These are phyloP conservation scores for Camelina sativa DNA, from an alignment of 345 rosid genomes.

Conservation along the genomic window DNA sequence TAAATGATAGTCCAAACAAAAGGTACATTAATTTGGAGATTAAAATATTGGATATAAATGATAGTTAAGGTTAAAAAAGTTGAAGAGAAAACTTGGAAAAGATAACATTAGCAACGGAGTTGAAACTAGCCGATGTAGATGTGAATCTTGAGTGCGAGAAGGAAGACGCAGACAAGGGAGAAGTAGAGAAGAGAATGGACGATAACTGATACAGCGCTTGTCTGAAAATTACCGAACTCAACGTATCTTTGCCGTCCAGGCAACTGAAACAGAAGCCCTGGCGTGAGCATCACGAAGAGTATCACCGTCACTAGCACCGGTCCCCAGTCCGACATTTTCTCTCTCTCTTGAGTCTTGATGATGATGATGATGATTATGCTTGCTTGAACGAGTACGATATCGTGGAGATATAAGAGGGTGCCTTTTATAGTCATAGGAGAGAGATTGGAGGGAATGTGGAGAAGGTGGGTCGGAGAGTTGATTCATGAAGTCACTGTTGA, in stretches of 20 bases:
- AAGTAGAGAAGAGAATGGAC: constrained; percentile 70
- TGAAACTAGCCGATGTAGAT: constrained; percentile 49
- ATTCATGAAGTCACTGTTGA: constrained; percentile 38
- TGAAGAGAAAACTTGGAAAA: not conserved
- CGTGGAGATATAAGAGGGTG: constrained; percentile 11
- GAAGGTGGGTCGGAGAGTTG: constrained; percentile 42
- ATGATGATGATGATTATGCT: constrained; percentile 26
- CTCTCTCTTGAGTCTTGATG: not conserved
- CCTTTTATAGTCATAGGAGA: constrained; percentile 23
- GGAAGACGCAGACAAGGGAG: constrained; percentile 61
- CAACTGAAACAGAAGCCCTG: constrained; percentile 77
- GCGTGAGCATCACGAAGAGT: constrained; percentile 67
- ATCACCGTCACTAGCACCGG: constrained; percentile 70
- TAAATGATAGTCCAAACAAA: too few relatives aligned
- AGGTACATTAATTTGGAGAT: not conserved
- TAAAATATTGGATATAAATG: not conserved
- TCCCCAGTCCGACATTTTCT: constrained; percentile 82
- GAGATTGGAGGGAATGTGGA: constrained; percentile 15
- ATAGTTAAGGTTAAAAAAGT: not conserved
- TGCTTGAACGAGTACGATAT: constrained; percentile 20
- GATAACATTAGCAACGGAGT: not conserved
- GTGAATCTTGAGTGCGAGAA: constrained; percentile 64
- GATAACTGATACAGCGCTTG: constrained; percentile 63
- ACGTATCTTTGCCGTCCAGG: constrained; percentile 58
- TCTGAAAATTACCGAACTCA: constrained; percentile 73